A percentile compares a stretch with the other conserved stretches of the same genome.
phyloP scores from a whole-genome alignment of 352 stramenopile genomes.

The Phytopythium helicoides region DNA sequence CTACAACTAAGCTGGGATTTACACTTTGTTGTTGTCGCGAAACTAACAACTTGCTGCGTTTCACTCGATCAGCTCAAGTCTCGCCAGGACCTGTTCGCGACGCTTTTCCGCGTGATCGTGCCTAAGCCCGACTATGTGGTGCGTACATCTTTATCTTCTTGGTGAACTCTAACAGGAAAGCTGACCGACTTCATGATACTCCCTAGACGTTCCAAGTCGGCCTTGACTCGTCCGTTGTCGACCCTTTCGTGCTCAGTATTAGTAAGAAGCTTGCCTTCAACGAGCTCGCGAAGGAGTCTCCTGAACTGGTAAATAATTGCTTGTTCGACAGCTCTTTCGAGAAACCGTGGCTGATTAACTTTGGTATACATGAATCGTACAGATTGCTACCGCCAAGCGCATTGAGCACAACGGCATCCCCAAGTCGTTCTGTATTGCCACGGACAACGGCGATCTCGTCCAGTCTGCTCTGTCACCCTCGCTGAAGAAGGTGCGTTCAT shows the following conservation, averaged over 20 bases:
- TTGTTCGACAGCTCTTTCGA: background rate
- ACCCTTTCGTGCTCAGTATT: constrained; percentile 70
- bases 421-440: constrained; percentile 59
- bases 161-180: too few species aligned
- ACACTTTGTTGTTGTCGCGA: background rate
- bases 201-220: constrained; percentile 66
- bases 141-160: background rate
- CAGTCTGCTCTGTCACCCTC: constrained; percentile 45
- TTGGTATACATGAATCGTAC: background rate
- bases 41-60: background rate
- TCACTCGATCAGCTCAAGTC: constrained; percentile 29
- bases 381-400: constrained; percentile 72
- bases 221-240: constrained; percentile 49
- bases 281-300: constrained; percentile 62
- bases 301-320: constrained; percentile 48
- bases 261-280: constrained; percentile 77
- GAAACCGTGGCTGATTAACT: background rate
- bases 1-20: constrained; percentile 9
- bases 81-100: constrained; percentile 66
- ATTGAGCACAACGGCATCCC: constrained; percentile 51
- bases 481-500: background rate
- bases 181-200: background rate
- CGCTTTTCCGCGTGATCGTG: constrained; percentile 45
- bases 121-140: constrained; percentile 55
- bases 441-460: constrained; percentile 61